Evolutionary conservation across 2,329 filamentous ascomycete genomes (phyloP), one percentile per base, ranked within the genome.

Genomic region (Fonsecaea nubica): DNA sequence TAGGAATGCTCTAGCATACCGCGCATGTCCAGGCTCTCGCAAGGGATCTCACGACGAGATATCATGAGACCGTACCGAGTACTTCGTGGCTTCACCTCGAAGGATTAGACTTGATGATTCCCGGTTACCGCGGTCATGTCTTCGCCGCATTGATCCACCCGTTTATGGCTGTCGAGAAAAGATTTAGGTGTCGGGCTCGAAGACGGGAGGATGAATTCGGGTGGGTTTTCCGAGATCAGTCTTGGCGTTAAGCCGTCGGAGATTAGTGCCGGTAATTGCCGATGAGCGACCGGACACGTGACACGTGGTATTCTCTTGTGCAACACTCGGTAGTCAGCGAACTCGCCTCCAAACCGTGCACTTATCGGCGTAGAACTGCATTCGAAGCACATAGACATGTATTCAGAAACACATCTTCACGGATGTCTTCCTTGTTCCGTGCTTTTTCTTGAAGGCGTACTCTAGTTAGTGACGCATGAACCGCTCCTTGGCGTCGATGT

Each of bases 321-420:
- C 35, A 36, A 36, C 3, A 36, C 35, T 36, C 35, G 35, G 35
- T 36, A n/a, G 35, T 36, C 35, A 36, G 35, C 35, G 35, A 36
- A 36, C 35, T 4, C 35, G 3, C 35, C 35, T 2, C 35, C 7
- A 36, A 40, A 40, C 36, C 1, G 36, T 40, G 8, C 48, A 50
- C 48, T 53, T 9, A 32, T 15, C 48, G 13, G 48, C 48, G 30
- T 53, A 53, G 15, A 53, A 53, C 13, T 53, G 48, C 48, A 53
- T 53, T 8, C 48, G 48, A 4, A 53, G 48, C 15, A 4, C 48
- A 32, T 53, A 53, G 18, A 53, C 48, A 32, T 53, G 48, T 32
- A 18, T 53, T 25, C 48, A 25, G 48, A 13, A 13, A 53, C 48
- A 53, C 12, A 5, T 53, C 48, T 53, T 53, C 48, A 10, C 48